Conservation (phyloP, 2,329 filamentous ascomycete species). For the Clonostachys rhizophaga region DNA sequence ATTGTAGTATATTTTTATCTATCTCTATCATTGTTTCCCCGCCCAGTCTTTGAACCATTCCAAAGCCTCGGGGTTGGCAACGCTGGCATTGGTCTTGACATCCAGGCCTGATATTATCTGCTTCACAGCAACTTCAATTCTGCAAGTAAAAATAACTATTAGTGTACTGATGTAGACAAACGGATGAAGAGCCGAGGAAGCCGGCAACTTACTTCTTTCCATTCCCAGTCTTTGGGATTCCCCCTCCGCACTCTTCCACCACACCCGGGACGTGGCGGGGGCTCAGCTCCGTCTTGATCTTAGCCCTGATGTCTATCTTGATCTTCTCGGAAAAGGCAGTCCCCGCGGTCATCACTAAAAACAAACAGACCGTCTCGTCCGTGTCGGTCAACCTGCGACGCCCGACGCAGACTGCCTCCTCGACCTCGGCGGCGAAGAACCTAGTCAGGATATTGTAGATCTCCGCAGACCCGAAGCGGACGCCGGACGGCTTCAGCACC, state of each 20-base stretch:
- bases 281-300: slow-evolving; percentile 74
- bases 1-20: too few species aligned
- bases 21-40: not conserved
- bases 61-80: slow-evolving; percentile 85
- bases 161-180: slow-evolving; percentile 2
- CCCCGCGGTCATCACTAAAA: slow-evolving; percentile 69
- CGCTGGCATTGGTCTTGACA: slow-evolving; percentile 85
- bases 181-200: not conserved
- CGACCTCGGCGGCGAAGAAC: slow-evolving; percentile 72
- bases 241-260: slow-evolving; percentile 71
- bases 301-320: slow-evolving; percentile 56
- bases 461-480: slow-evolving; percentile 89
- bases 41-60: slow-evolving; percentile 87
- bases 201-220: slow-evolving; percentile 75
- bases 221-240: slow-evolving; percentile 88
- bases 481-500: slow-evolving; percentile 85
- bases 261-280: slow-evolving; percentile 84
- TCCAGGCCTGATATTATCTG: slow-evolving; percentile 87
- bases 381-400: slow-evolving; percentile 64
- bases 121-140: slow-evolving; percentile 92
- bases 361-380: slow-evolving; percentile 85
- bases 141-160: slow-evolving; percentile 19
- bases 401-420: slow-evolving; percentile 86
- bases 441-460: slow-evolving; percentile 93
- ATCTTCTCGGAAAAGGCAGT: slow-evolving; percentile 55